Base-by-base conservation (phyloP, 1,284 basidiomycete species). In the Sphaerobolus stellatus region DNA sequence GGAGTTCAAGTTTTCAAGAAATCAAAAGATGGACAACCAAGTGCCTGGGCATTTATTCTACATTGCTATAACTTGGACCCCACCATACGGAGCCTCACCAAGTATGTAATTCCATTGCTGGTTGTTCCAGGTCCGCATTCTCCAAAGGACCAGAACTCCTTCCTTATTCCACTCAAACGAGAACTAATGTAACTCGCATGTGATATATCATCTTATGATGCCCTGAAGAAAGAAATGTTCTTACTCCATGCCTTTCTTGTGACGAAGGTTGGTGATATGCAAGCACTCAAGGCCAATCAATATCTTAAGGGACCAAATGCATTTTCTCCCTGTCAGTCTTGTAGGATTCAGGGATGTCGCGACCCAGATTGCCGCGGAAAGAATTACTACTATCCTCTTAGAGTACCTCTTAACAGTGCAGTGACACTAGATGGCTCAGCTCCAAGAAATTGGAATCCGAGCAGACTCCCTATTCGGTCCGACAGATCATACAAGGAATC, bases 321-420 rank as follows among this genome's bases (percentile, higher is more conserved):
- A 0, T 58, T 62, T 27, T 58, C 25, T 18, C 68, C 67, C 5
- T 73, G 71, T 56, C 61, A 64, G 16, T 58, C 61, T 16, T 73
- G 71, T 55, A 50, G 61, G 22, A 68, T 71, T 33, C 56, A 59
- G 31, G 69, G 61, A 34, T 27, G 79, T 1, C 60, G 62, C 1
- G 57, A 64, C n/a, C 73, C 70, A 0, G 22, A 48, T 5, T 33
- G 20, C 41, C 45, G 38, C 5, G 28, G 18, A 0, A 66, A 50
- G 0, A 63, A 68, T 0, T 66, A 68, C 50, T 79, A 79, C 58
- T 66, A 74, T 4, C 75, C 75, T 0, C n/a, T n/a, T n/a, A 61
- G 75, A 8, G 33, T 30, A 6, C 30, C 22, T 11, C 65, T 65
- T 43, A 28, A n/a, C 18, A 30, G 48, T 5, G 48, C 48, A 11